phyloP scores from a whole-genome alignment of 2,329 filamentous ascomycete genomes.

The Cryphonectria carpinicola region DNA sequence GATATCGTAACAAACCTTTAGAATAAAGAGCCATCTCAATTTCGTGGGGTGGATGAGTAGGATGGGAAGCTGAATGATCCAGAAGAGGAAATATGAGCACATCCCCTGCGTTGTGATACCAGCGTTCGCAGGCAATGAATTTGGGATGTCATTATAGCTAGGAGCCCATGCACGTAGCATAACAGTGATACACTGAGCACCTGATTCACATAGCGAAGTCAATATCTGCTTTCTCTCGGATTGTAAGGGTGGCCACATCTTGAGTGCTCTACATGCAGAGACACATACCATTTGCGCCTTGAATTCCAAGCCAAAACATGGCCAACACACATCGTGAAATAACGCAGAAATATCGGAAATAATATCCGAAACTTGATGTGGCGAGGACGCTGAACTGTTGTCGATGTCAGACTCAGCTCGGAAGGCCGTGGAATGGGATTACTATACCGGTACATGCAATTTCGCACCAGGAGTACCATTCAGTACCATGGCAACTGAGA shows the following conservation, averaged over 20 bases:
- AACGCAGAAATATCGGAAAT: conserved; percentile 43
- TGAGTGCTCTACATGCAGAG: background rate
- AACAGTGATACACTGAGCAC: conserved; percentile 53
- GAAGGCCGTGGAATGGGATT: background rate
- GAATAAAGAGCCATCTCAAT: conserved; percentile 42
- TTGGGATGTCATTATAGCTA: conserved; percentile 55
- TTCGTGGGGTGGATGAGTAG: conserved; percentile 50
- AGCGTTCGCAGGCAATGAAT: conserved; percentile 52
- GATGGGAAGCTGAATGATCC: conserved; percentile 56
- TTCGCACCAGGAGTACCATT: conserved; percentile 52
- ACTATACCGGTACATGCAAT: conserved; percentile 45
- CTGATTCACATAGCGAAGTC: background rate
- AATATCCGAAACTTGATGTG: conserved; percentile 51
- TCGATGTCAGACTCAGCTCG: background rate
- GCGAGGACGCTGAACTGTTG: conserved; percentile 47
- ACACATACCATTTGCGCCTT: conserved; percentile 58
- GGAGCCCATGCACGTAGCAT: conserved; percentile 57
- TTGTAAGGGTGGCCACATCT: background rate
- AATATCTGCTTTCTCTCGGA: background rate
- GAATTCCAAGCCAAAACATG: conserved; percentile 66
- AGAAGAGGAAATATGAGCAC: conserved; percentile 54
- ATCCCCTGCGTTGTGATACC: conserved; percentile 62
- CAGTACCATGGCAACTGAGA: conserved; percentile 56
- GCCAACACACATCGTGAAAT: conserved; percentile 48
- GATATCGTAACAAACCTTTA: conserved; percentile 40